Base-by-base conservation (phyloP, 1,139 yeast species). In the Blastobotrys serpentis region DNA sequence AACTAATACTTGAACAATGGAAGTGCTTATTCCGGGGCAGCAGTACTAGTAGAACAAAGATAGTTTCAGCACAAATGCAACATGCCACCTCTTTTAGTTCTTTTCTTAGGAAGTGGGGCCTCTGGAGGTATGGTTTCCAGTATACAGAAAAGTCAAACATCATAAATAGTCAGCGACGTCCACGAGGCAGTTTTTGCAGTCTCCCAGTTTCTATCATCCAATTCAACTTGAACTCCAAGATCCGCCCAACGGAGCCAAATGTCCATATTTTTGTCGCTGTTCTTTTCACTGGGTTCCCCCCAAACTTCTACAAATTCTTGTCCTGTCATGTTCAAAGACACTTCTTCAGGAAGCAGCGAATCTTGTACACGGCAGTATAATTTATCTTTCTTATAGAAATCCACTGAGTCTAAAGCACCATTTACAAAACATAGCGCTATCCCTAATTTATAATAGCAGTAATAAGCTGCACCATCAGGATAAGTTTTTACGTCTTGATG, bases 231-330 rank as follows among this genome's bases (percentile, higher is more conserved):
- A 17, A 62, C 43, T 2, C 47, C 49, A 5, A 11, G n/a, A 3
- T 44, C 33, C 2, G 39, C 37, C 64, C 64, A 62, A n/a, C 65
- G 50, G 33, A 62, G 46, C 66, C 66, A 62, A 11, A 62, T 62
- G 23, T 58, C 58, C 25, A 60, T 52, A 4, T 49, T 39, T 19
- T 47, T 47, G 16, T 56, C 46, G 3, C 64, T 63, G 1, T 62
- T 63, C 41, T 62, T 62, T 30, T 61, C 62, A 0, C 32, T 14
- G 1, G 66, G 66, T 44, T 62, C 66, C 4, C 65, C 65, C 41
- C 54, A 55, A 44, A 33, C 47, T 18, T 55, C 54, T 1, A 62
- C 61, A 36, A 62, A 44, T 23, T 59, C 51, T 29, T 54, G 52
- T n/a, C 57, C 63, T 0, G 60, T 59, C 6, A 56, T 50, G 13